Percentiles rank a stretch among this genome's conserved stretches.
phyloP scores from a whole-genome alignment of 371 early-diverging fungal species.

The Mucor velutinosus region DNA sequence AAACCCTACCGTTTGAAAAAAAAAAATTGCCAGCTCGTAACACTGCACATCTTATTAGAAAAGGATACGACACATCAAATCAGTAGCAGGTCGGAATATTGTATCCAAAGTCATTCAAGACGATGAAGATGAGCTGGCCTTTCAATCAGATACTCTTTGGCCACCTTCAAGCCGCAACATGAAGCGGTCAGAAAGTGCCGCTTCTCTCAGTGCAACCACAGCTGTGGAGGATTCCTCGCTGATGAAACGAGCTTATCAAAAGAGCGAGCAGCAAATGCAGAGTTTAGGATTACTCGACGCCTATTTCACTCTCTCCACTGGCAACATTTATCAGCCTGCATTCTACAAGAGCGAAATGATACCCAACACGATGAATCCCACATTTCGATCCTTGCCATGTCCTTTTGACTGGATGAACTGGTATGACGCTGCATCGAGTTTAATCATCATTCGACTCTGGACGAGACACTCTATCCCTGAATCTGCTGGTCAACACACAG shows the following conservation, averaged over 20 bases:
- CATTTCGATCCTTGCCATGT: conserved; percentile 34
- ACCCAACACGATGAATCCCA: conserved; percentile 46
- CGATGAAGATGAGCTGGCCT: background rate
- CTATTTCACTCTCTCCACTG: conserved; percentile 32
- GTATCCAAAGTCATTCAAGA: conserved; percentile 19
- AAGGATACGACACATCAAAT: conserved; percentile 47
- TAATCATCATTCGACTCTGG: conserved; percentile 48
- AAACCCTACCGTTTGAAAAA: background rate
- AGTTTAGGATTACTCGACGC: conserved; percentile 35
- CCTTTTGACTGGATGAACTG: conserved; percentile 32
- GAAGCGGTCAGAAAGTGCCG: conserved; percentile 38
- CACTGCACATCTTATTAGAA: conserved; percentile 15
- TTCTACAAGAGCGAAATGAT: conserved; percentile 49
- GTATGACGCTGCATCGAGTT: conserved; percentile 38
- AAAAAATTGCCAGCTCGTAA: background rate
- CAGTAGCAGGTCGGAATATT: conserved; percentile 47
- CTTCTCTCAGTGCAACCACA: conserved; percentile 22
- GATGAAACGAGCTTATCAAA: conserved; percentile 44
- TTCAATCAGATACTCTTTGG: background rate
- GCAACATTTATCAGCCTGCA: conserved; percentile 12
- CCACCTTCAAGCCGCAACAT: conserved; percentile 6
- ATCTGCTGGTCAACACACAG: conserved; percentile 32
- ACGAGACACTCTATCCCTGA: conserved; percentile 49
- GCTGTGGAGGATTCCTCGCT: conserved; percentile 46
- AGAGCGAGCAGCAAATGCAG: conserved; percentile 1